Percentiles rank a stretch among this genome's conserved stretches.
Conservation (phyloP, 2,329 filamentous ascomycete genomes). For the Colletotrichum incanum region DNA sequence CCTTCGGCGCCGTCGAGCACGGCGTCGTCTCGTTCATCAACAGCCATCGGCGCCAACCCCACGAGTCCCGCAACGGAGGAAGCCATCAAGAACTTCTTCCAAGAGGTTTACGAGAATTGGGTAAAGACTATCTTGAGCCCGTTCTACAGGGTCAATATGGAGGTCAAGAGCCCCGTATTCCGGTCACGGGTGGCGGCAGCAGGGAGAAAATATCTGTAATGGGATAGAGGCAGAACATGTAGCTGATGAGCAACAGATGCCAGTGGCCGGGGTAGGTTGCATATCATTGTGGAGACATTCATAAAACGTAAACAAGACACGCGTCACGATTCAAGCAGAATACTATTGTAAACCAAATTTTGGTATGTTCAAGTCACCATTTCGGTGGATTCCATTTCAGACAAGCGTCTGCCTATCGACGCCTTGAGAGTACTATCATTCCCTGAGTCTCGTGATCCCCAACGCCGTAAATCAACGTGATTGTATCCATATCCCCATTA, state of each 20-base stretch:
- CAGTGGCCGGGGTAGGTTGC: neutral
- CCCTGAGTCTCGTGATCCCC: constrained; percentile 46
- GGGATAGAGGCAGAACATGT: neutral
- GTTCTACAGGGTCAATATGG: constrained; percentile 90
- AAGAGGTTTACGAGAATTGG: constrained; percentile 96
- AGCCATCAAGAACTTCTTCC: constrained; percentile 94
- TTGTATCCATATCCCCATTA: constrained; percentile 42
- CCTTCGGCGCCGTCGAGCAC: constrained; percentile 66
- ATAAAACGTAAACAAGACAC: neutral
- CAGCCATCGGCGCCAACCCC: constrained; percentile 87
- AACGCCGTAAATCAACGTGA: constrained; percentile 47
- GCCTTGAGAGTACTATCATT: constrained; percentile 44
- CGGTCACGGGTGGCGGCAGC: constrained; percentile 85
- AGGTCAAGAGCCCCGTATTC: constrained; percentile 90
- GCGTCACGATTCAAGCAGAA: constrained; percentile 2
- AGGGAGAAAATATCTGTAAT: constrained; percentile 90
- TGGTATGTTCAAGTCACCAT: constrained; percentile 44
- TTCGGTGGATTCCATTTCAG: constrained; percentile 44
- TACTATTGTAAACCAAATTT: neutral
- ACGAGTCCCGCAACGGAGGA: constrained; percentile 94
- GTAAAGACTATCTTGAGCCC: constrained; percentile 98
- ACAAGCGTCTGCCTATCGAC: constrained; percentile 45
- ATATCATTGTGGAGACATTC: neutral
- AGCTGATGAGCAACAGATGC: neutral
- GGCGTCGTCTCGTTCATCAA: constrained; percentile 69